phyloP scores from a whole-genome alignment of 2,329 filamentous ascomycete genomes.

The Corinectria fuckeliana region DNA sequence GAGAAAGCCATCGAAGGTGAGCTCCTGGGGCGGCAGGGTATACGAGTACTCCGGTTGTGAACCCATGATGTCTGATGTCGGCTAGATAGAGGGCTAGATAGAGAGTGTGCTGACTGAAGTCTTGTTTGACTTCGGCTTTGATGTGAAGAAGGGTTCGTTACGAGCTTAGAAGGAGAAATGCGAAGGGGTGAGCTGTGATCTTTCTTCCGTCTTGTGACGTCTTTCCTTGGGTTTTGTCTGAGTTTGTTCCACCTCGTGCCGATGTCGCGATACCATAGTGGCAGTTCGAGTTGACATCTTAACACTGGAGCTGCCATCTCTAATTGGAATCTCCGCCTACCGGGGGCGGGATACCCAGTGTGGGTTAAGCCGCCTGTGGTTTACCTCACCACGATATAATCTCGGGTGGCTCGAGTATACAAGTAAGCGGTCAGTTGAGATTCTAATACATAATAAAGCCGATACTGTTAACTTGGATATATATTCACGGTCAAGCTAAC shows the following conservation, averaged over 20 bases:
- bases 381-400: too few relatives aligned
- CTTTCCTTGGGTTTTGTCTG: background rate
- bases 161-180: background rate
- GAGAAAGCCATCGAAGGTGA: slow-evolving; percentile 63
- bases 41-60: slow-evolving; percentile 48
- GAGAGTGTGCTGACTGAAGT: background rate
- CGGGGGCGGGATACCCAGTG: slow-evolving; percentile 22
- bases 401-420: too few relatives aligned
- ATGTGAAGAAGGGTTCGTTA: background rate
- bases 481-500: too few relatives aligned
- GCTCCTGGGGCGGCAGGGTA: slow-evolving; percentile 51
- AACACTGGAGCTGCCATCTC: background rate
- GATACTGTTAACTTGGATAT: too few relatives aligned
- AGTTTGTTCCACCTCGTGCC: slow-evolving; percentile 6
- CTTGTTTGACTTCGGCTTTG: background rate
- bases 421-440: too few relatives aligned
- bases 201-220: background rate
- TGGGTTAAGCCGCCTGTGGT: slow-evolving; percentile 14
- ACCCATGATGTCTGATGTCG: slow-evolving; percentile 38
- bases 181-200: background rate
- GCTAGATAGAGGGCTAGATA: too few relatives aligned
- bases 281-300: background rate
- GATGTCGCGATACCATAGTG: background rate
- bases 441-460: too few relatives aligned
- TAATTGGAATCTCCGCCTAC: slow-evolving; percentile 11